Base-by-base conservation (phyloP, 257 asterid genomes). In the Agastache rugosa region DNA sequence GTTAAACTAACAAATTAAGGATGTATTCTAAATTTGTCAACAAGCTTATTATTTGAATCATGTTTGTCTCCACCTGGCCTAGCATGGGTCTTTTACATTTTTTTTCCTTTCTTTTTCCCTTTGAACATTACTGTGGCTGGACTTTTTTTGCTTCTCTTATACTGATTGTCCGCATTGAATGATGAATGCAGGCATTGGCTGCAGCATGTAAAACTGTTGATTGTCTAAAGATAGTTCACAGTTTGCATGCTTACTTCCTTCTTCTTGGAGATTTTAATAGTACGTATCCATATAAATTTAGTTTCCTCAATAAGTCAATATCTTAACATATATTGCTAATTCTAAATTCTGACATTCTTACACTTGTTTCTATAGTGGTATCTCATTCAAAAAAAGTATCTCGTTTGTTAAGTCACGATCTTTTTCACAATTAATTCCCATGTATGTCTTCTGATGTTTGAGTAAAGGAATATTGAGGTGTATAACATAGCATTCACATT, bases 201-300 rank as follows among this genome's bases (percentile, higher is more conserved):
- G 99, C 99, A 22, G 99, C 98, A 11, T 81, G 90, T 47, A 95
- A 95, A 86, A 89, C 98, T 70, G 99, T 95, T 73, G 98, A 95
- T 78, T 90, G 85, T 84, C 96, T 90, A 11, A 95, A 95, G 90
- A 79, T 88, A 67, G 96, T 88, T 69, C 98, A 95, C 83, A 92
- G 98, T 81, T 78, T 92, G 86, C 99, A 95, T 79, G 90, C 92
- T 44, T 88, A 90, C 86, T 95, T 92, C 90, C 94, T 92, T 79
- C 96, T 92, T 58, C 69, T 79, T 75, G 98, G 99, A 60, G 96
- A 95, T 83, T 78, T 87, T 64, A 84, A 91, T 71, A 82, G 99
- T 95, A 82, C 74, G 95, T 79, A 69, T 70, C 55, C 60, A 19
- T 44, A 42, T 8, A 41, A 25, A 39, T 69, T 74, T 41, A 54